phyloP scores from a whole-genome alignment of 2,329 filamentous ascomycete genomes.

The Xylariaceae sp. region DNA sequence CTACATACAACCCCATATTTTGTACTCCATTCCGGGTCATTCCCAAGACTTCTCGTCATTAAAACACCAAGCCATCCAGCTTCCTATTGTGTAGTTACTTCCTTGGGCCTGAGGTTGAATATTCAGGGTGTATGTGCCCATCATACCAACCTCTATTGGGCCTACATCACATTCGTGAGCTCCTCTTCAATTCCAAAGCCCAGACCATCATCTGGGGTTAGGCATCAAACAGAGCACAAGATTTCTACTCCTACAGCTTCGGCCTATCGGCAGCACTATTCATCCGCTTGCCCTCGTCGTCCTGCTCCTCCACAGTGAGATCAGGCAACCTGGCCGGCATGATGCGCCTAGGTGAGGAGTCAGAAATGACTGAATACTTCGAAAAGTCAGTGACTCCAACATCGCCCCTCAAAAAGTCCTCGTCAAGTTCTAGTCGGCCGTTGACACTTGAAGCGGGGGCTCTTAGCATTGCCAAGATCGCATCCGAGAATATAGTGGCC shows the following conservation, averaged over 20 bases:
- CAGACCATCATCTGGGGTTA: no score
- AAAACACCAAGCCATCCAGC: no score
- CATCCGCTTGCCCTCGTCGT: constrained; percentile 69
- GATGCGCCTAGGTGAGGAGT: constrained; percentile 59
- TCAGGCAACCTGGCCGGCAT: constrained; percentile 70
- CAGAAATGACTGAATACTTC: constrained; percentile 58
- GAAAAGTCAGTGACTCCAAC: constrained; percentile 65
- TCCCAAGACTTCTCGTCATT: no score
- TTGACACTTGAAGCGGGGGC: constrained; percentile 61
- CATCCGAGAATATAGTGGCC: constrained; percentile 73
- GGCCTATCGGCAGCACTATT: constrained; percentile 53
- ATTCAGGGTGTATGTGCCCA: no score
- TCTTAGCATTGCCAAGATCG: constrained; percentile 66
- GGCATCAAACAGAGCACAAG: no score
- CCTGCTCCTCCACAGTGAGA: constrained; percentile 70
- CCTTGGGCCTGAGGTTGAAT: no score
- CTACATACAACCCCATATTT: no score
- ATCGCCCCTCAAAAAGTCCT: constrained; percentile 70
- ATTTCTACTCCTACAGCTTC: constrained; percentile 30
- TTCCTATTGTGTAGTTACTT: no score
- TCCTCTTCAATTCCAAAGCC: no score
- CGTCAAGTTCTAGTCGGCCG: constrained; percentile 69
- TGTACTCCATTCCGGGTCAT: no score
- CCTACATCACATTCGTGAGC: no score
- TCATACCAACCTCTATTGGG: no score